Conservation (phyloP, 2,329 filamentous ascomycete species). For the Colletotrichum tanaceti region DNA sequence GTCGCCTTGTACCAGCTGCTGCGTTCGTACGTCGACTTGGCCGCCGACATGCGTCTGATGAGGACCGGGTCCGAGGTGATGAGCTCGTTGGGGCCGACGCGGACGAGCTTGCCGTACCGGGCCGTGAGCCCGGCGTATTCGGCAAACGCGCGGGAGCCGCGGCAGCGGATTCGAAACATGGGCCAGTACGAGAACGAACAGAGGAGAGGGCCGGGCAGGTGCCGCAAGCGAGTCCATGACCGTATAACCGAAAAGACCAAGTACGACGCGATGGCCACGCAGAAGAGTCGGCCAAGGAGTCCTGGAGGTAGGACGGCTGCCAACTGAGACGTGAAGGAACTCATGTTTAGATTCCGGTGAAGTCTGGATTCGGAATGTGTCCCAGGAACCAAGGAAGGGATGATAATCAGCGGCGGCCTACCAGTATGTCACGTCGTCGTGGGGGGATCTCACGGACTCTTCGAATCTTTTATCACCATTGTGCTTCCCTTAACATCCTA, state of each 20-base stretch:
- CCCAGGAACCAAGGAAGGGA: not conserved
- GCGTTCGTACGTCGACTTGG: conserved; percentile 52
- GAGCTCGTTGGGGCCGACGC: conserved; percentile 57
- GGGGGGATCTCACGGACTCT: not conserved
- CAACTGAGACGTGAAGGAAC: not conserved
- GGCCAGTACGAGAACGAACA: conserved; percentile 27
- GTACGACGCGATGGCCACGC: not conserved
- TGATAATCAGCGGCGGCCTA: not conserved
- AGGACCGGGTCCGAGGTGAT: conserved; percentile 53
- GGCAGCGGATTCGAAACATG: conserved; percentile 19
- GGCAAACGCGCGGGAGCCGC: conserved; percentile 8
- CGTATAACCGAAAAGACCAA: not conserved
- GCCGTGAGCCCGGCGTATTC: conserved; percentile 17
- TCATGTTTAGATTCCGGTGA: not conserved
- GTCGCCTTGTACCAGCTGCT: conserved; percentile 60
- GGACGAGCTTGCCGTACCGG: conserved; percentile 46
- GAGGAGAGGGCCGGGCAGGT: conserved; percentile 19
- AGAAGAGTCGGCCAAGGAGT: not conserved
- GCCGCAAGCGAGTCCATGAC: conserved; percentile 25
- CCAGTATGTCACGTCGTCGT: not conserved
- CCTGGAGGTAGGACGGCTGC: not conserved
- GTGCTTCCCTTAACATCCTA: no score
- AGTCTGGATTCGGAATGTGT: not conserved
- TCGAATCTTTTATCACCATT: no score
- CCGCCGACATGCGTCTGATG: conserved; percentile 52